Conservation (phyloP, 768 basidiomycete species). For the Hortiboletus flavorubellus region DNA sequence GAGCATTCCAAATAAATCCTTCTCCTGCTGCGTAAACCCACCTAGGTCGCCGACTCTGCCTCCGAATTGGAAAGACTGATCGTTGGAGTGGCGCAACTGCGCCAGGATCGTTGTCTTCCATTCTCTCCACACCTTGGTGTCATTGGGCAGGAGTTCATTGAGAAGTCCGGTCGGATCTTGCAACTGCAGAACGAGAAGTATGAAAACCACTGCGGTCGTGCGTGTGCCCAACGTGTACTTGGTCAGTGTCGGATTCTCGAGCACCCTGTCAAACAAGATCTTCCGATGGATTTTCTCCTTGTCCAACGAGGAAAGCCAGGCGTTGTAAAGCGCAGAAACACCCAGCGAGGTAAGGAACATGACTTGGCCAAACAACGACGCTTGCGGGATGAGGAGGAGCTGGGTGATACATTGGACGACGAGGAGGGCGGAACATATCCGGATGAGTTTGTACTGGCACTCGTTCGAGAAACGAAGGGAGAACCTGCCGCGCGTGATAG, state of each 20-base stretch:
- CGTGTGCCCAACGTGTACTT: slow-evolving; percentile 16
- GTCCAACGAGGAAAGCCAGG: slow-evolving; percentile 30
- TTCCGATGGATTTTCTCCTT: slow-evolving; percentile 16
- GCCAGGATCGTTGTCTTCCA: slow-evolving; percentile 19
- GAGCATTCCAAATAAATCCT: slow-evolving; percentile 7
- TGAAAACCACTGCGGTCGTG: slow-evolving; percentile 18
- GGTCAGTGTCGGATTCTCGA: slow-evolving; percentile 12
- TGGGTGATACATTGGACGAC: slow-evolving; percentile 25
- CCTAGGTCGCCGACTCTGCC: neutral
- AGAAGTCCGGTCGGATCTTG: slow-evolving; percentile 8
- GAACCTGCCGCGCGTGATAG: slow-evolving; percentile 28
- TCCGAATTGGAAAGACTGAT: neutral
- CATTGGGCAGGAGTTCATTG: slow-evolving; percentile 17
- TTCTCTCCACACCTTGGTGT: slow-evolving; percentile 18
- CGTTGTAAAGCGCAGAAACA: slow-evolving; percentile 27
- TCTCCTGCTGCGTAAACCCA: slow-evolving; percentile 9
- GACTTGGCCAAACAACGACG: slow-evolving; percentile 27
- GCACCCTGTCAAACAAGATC: slow-evolving; percentile 9
- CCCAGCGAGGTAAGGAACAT: slow-evolving; percentile 29
- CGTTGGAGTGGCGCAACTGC: neutral
- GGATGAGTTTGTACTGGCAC: slow-evolving; percentile 9
- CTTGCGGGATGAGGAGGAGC: slow-evolving; percentile 29
- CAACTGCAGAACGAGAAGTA: slow-evolving; percentile 9
- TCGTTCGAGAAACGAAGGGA: slow-evolving; percentile 19
- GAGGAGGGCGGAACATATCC: slow-evolving; percentile 22